Evolutionary conservation across 257 asterid genomes (phyloP).

Genomic region (Prunella vulgaris): DNA sequence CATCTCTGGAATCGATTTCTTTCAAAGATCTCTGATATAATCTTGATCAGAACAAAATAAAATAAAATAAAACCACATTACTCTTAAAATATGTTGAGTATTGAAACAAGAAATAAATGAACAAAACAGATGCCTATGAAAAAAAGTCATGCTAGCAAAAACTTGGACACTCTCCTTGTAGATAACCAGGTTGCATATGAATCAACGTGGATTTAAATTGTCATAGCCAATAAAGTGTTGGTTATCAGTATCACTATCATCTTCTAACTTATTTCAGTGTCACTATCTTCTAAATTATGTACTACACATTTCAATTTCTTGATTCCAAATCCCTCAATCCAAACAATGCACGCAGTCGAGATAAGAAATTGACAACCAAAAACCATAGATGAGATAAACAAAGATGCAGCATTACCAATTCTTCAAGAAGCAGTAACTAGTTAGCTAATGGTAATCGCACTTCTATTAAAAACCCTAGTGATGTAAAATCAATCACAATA

Average conservation of each 20-base stretch:
- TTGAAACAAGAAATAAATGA: neutral
- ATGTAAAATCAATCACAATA: neutral
- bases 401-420: neutral
- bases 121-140: neutral
- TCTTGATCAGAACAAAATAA: constrained; percentile 7
- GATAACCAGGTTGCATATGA: neutral
- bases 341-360: no score
- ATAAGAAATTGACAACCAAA: no score
- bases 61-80: neutral
- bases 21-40: constrained; percentile 13
- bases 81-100: neutral
- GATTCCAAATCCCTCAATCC: neutral
- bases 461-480: neutral
- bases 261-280: no score
- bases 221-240: no score
- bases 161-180: neutral
- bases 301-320: neutral
- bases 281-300: neutral
- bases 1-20: constrained; percentile 37
- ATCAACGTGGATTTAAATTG: neutral
- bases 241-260: neutral
- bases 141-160: neutral
- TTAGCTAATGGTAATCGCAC: neutral
- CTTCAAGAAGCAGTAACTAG: neutral
- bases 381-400: neutral